phyloP scores from a whole-genome alignment of 2,329 filamentous ascomycete species.

The Colletotrichum limetticola region DNA sequence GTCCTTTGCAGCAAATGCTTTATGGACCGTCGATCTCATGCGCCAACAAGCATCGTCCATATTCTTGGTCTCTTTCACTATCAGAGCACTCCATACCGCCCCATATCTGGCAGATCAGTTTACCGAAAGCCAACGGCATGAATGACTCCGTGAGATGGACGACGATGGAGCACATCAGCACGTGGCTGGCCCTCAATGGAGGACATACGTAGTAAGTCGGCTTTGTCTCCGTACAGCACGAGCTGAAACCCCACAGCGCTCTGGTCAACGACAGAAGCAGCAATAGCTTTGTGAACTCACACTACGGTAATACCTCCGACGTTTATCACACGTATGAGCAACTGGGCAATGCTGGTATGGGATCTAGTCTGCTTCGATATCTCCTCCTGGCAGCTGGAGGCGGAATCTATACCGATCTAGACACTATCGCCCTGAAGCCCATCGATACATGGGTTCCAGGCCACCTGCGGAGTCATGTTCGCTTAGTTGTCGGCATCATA shows the following conservation, averaged over 20 bases:
- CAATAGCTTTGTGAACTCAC: conserved; percentile 37
- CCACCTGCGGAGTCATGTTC: conserved; percentile 20
- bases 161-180: not conserved
- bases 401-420: conserved; percentile 74
- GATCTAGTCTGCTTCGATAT: conserved; percentile 75
- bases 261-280: conserved; percentile 41
- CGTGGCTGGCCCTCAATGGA: conserved; percentile 35
- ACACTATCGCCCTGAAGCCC: conserved; percentile 48
- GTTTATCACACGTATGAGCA: conserved; percentile 38
- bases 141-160: conserved; percentile 8
- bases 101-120: conserved; percentile 36
- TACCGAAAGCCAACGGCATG: conserved; percentile 24
- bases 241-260: conserved; percentile 32
- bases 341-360: conserved; percentile 51
- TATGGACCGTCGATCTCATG: too few species aligned
- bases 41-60: too few species aligned
- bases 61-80: too few species aligned
- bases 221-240: not conserved
- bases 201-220: conserved; percentile 11
- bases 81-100: conserved; percentile 21
- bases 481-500: conserved; percentile 42
- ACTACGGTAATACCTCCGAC: conserved; percentile 35
- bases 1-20: too few species aligned
- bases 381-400: conserved; percentile 79
- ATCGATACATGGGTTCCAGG: conserved; percentile 48